These are phyloP conservation scores for Aspergillus mulundensis DNA, from an alignment of 495 filamentous ascomycete genomes.

Conservation along the genomic window DNA sequence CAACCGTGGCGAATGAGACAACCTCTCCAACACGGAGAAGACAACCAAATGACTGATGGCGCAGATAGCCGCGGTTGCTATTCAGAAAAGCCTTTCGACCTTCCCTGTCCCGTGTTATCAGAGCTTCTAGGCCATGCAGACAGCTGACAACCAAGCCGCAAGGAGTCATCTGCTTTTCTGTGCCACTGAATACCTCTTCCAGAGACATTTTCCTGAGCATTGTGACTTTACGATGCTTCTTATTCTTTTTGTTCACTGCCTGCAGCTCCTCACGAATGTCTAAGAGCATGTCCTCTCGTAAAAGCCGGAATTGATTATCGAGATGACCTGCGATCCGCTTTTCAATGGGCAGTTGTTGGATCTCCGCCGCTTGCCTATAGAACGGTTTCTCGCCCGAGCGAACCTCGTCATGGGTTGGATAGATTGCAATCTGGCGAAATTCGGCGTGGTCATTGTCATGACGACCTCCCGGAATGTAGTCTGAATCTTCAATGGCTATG, in stretches of 20 bases:
- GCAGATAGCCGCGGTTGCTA: conserved; percentile 48
- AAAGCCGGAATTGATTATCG: conserved; percentile 76
- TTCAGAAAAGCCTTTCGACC: conserved; percentile 45
- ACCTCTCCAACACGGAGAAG: conserved; percentile 47
- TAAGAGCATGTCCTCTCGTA: conserved; percentile 69
- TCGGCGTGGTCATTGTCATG: conserved; percentile 74
- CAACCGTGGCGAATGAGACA: conserved; percentile 58
- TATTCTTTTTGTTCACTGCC: conserved; percentile 38
- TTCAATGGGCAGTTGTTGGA: conserved; percentile 20
- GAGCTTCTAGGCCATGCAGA: conserved; percentile 38
- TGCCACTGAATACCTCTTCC: conserved; percentile 26
- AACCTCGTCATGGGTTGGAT: conserved; percentile 70
- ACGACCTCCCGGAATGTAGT: conserved; percentile 56
- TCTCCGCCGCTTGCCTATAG: conserved; percentile 46
- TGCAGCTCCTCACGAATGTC: conserved; percentile 61
- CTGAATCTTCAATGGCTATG: not conserved
- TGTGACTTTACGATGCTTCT: conserved; percentile 29
- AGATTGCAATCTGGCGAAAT: conserved; percentile 58
- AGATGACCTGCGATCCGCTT: conserved; percentile 51
- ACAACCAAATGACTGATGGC: conserved; percentile 60
- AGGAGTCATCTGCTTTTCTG: conserved; percentile 22
- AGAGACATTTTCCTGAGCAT: conserved; percentile 28
- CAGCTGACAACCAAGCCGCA: conserved; percentile 46
- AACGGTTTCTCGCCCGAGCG: conserved; percentile 53
- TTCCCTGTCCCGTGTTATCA: conserved; percentile 24